These are phyloP conservation scores for Xerocomellus chrysenteron DNA, from an alignment of 768 basidiomycete species.

Conservation along the genomic window DNA sequence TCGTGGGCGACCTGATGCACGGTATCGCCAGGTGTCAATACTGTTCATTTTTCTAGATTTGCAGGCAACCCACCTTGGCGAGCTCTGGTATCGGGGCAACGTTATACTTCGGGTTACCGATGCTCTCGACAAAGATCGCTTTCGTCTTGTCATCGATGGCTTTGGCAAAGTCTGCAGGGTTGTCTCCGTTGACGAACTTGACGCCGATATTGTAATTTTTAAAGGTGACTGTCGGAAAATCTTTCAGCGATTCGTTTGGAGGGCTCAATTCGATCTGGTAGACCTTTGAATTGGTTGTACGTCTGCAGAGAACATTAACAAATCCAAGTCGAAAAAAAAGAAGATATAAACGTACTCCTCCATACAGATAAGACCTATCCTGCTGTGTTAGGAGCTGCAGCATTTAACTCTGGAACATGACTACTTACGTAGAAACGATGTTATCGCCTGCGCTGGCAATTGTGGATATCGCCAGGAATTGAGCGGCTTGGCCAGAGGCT, in stretches of 20 bases:
- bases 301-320: conserved; percentile 3
- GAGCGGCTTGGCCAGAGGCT: conserved; percentile 73
- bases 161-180: conserved; percentile 57
- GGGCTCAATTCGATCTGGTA: background rate
- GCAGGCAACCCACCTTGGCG: conserved; percentile 47
- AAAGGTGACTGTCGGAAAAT: conserved; percentile 12
- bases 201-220: conserved; percentile 13
- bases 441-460: conserved; percentile 70
- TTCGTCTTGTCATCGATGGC: conserved; percentile 80
- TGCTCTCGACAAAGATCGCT: conserved; percentile 71
- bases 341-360: conserved; percentile 10
- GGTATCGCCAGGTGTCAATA: background rate
- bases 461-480: conserved; percentile 67
- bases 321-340: background rate
- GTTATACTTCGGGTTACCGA: conserved; percentile 76
- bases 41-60: background rate
- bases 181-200: conserved; percentile 53
- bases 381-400: background rate
- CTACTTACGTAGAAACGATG: conserved; percentile 65
- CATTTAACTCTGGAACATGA: background rate
- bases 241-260: background rate
- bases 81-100: conserved; percentile 67
- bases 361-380: conserved; percentile 19
- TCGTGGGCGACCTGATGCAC: conserved; percentile 60
- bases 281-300: conserved; percentile 23